Evolutionary conservation across 139 green algal species (phyloP).

Genomic region (Volvox africanus): DNA sequence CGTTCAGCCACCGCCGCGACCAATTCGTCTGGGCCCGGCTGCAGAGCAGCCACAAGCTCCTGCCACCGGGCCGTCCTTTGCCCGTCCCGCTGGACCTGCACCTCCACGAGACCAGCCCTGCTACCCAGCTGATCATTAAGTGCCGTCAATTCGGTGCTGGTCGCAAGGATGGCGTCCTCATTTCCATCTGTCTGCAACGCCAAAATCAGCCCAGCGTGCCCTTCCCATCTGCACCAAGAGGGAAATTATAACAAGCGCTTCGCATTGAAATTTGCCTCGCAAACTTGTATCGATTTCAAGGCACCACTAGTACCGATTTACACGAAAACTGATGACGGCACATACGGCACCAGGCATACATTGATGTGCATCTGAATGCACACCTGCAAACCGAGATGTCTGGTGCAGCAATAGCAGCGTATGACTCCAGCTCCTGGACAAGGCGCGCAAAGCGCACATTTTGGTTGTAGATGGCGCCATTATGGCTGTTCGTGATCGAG

Average conservation of each 20-base stretch:
- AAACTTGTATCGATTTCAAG: no score
- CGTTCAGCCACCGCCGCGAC: neutral
- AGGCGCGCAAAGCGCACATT: neutral
- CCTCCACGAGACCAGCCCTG: neutral
- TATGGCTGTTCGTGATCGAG: neutral
- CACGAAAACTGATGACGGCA: no score
- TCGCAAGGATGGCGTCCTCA: neutral
- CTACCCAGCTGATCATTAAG: neutral
- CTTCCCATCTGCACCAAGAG: conserved; percentile 25
- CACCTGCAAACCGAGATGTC: neutral
- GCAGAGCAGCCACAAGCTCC: neutral
- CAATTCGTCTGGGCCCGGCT: neutral
- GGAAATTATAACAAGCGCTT: neutral
- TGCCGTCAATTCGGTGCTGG: neutral
- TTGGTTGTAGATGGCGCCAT: neutral
- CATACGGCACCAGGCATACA: no score
- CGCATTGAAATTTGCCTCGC: no score
- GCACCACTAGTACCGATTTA: no score
- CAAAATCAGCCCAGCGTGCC: neutral
- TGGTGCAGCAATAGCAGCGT: neutral
- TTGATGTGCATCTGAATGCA: neutral
- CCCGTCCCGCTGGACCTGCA: neutral
- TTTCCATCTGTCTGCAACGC: neutral
- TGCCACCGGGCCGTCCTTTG: neutral
- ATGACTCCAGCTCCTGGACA: neutral